A percentile compares a stretch with the other conserved stretches of the same genome.
These are phyloP conservation scores for Actinidia arguta DNA, from an alignment of 179 eudicot species.

Conservation along the genomic window DNA sequence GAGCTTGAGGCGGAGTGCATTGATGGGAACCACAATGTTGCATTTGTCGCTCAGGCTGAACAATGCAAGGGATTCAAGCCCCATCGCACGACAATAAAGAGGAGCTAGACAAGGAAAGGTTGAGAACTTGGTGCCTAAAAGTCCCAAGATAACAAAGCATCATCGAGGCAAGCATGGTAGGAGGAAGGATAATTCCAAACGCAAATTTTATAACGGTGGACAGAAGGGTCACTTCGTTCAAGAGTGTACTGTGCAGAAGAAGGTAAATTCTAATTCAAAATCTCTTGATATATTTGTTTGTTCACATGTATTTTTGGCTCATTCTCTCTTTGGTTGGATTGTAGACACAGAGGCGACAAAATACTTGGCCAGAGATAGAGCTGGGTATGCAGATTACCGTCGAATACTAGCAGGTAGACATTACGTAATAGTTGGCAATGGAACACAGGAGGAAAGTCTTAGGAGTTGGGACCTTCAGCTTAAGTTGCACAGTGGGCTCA, in stretches of 20 bases:
- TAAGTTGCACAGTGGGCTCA: too few species aligned
- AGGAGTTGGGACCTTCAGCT: too few species aligned
- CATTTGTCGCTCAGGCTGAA: background rate
- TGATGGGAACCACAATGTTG: background rate
- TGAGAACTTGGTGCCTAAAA: background rate
- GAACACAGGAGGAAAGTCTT: too few species aligned
- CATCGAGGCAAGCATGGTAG: background rate
- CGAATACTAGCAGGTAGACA: too few species aligned
- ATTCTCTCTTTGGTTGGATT: background rate
- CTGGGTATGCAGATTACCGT: too few species aligned
- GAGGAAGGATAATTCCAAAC: background rate
- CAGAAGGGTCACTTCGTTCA: constrained; percentile 4
- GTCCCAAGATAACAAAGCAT: background rate
- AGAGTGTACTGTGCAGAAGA: background rate
- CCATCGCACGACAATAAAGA: background rate
- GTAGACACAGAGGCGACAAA: background rate
- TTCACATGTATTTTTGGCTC: background rate
- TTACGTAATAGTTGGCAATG: too few species aligned
- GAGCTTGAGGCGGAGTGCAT: background rate
- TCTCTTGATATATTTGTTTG: background rate
- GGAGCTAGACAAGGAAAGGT: background rate
- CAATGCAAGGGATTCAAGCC: too few species aligned
- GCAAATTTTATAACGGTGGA: background rate
- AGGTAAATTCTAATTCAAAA: background rate
- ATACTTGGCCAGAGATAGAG: background rate